Evolutionary conservation across 202 grass and related monocot genomes (phyloP).

Genomic region (Tripidium arundinaceum): DNA sequence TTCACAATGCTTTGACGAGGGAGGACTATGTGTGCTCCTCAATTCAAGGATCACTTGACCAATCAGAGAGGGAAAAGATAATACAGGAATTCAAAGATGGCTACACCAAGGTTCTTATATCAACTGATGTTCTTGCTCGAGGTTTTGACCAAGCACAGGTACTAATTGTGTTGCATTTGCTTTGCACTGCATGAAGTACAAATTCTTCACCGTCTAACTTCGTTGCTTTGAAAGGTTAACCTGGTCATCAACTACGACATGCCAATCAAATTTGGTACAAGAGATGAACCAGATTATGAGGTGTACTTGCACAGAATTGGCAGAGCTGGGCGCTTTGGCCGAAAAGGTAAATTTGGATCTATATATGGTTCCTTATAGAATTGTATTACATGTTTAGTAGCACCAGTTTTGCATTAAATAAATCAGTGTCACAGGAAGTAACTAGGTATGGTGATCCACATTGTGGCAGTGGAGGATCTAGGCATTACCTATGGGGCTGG

Average conservation of each 20-base stretch:
- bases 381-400: neutral
- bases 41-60: slow-evolving; percentile 84
- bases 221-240: slow-evolving; percentile 72
- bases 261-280: slow-evolving; percentile 68
- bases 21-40: slow-evolving; percentile 94
- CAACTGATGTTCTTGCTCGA: slow-evolving; percentile 88
- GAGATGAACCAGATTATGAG: slow-evolving; percentile 83
- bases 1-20: slow-evolving; percentile 60
- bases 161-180: neutral
- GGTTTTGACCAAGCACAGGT: slow-evolving; percentile 99
- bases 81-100: slow-evolving; percentile 97
- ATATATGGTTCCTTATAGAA: neutral
- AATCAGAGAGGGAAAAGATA: slow-evolving; percentile 79
- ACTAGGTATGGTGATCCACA: neutral
- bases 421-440: neutral
- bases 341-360: slow-evolving; percentile 66
- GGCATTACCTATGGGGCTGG: too few relatives aligned
- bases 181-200: neutral
- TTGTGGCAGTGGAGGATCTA: too few relatives aligned
- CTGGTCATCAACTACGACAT: slow-evolving; percentile 96
- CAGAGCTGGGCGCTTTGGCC: slow-evolving; percentile 91
- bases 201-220: neutral
- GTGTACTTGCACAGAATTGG: slow-evolving; percentile 96
- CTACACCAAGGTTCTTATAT: slow-evolving; percentile 91
- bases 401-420: neutral